Percentiles rank a stretch among this genome's conserved stretches.
Evolutionary conservation across 805 yeast species (phyloP).

Genomic region (Cyberlindnera meyerae): DNA sequence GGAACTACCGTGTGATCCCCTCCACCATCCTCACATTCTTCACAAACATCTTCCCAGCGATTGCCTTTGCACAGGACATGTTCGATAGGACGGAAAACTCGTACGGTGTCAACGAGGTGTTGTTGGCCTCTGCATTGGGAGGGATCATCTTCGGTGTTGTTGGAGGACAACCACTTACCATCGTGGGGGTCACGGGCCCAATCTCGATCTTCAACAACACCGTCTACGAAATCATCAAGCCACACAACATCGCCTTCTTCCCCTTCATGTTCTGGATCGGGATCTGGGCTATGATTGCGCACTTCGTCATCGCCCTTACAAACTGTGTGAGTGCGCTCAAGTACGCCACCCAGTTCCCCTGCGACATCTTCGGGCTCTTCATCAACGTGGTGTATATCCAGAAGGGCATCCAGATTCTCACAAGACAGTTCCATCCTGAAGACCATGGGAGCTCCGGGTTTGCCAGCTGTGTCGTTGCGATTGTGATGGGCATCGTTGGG

Average conservation of each 20-base stretch:
- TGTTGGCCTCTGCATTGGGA: conserved; percentile 79
- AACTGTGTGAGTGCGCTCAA: conserved; percentile 65
- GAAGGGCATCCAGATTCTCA: conserved; percentile 81
- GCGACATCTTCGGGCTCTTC: conserved; percentile 91
- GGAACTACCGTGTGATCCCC: conserved; percentile 84
- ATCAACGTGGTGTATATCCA: conserved; percentile 84
- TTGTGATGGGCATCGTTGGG: conserved; percentile 77
- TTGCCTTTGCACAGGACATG: conserved; percentile 97
- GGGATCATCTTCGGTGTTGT: conserved; percentile 84
- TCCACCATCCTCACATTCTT: conserved; percentile 78
- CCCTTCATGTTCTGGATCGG: conserved; percentile 96
- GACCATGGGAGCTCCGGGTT: conserved; percentile 49
- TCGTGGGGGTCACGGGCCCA: conserved; percentile 98
- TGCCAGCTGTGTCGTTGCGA: conserved; percentile 67
- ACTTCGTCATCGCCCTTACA: conserved; percentile 61
- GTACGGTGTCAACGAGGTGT: conserved; percentile 88
- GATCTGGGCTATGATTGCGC: conserved; percentile 85
- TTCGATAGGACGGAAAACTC: conserved; percentile 83
- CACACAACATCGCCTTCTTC: conserved; percentile 44
- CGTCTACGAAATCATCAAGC: conserved; percentile 64
- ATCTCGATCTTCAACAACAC: conserved; percentile 89
- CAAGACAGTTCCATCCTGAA: conserved; percentile 54
- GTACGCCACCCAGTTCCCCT: conserved; percentile 74
- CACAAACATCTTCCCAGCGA: conserved; percentile 86
- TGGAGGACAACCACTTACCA: conserved; percentile 87